Base-by-base conservation (phyloP, 306 rosid genomes). In the Castanea mollissima region DNA sequence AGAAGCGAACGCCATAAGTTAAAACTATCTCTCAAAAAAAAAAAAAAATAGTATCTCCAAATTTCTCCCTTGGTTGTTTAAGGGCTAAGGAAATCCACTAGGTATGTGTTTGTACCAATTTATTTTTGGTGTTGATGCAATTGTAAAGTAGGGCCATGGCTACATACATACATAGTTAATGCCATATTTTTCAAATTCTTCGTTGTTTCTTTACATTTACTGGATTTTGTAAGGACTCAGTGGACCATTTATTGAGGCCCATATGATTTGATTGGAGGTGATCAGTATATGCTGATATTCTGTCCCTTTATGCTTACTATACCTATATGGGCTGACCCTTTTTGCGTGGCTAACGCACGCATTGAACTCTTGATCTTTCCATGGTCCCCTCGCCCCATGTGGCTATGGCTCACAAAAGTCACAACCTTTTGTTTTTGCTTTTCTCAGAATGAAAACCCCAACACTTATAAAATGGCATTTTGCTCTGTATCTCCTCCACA, bases 321-420 rank as follows among this genome's bases (percentile, higher is more conserved):
- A 49, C 54, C 65, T 59, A 10, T 58, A 6, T 58, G 32, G 32
- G 54, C 16, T 54, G 46, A 41, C 44, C 15, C 55, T 8, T 74
- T 56, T 21, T 58, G 44, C 52, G 44, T 51, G 31, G 21, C 72
- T 15, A 18, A 65, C 71, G 71, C 81, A 81, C 64, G 55, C 20
- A 32, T 27, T 76, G 60, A 67, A 59, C n/a, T 54, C 59, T 54
- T 23, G 74, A 13, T 60, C 74, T 5, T 56, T 34, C 20, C 1
- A 56, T 76, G 79, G 82, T 65, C 84, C 84, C 81, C 84, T 49
- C 7, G 0, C 44, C 55, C 78, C 84, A 84, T 76, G 82, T 80
- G 87, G 74, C 19, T 20, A 46, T 55, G 41, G 16, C 27, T 72
- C 21, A 65, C 69, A 64, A 54, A 75, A 73, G 56, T 23, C 62